Evolutionary conservation across 768 basidiomycete genomes (phyloP), one percentile per base, ranked within the genome.

Genomic region (Crucibulum laeve): DNA sequence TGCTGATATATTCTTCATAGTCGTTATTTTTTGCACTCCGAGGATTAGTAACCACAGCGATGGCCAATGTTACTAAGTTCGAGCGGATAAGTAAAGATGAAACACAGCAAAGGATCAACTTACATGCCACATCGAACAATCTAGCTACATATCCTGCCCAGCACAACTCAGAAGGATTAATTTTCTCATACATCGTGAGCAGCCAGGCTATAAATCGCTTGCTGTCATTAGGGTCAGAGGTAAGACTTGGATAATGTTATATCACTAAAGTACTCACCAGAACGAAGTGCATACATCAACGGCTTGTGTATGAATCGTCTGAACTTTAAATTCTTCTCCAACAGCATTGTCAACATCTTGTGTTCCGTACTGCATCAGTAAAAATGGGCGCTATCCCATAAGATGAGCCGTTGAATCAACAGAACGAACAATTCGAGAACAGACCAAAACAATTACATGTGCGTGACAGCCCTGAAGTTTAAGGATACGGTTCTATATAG

Each of bases 61-160:
- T 17, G 7, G 35, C 35, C 8, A 36, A 17, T 36, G 35, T 11
- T 10, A 36, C 35, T 36, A 36, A 17, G 7, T 6, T 17, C 7
- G 8, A 8, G 35, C 6, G 35, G 18, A 36, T 36, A 6, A 36
- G 6, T 7, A 36, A 10, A 36, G 35, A 10, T 10, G 7, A 36
- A 11, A 36, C n/a, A n/a, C 14, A 7, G 36, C n/a, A 8, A 18
- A 37, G 10, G 10, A 37, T 37, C 3, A 15, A 45, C 46, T 39
- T 19, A 45, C 50, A 37, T 26, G 43, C 40, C 22, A 38, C 34
- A 32, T 51, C 50, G 40, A 48, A 48, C 25, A 51, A 26, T 28
- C 47, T 38, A 4, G 33, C 33, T 4, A 35, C 40, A 26, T 24
- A 26, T 24, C 48, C 50, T 17, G 46, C 24, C 46, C 46, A 51